phyloP scores from a whole-genome alignment of 371 early-diverging fungal genomes.

The Mycotypha africana region DNA sequence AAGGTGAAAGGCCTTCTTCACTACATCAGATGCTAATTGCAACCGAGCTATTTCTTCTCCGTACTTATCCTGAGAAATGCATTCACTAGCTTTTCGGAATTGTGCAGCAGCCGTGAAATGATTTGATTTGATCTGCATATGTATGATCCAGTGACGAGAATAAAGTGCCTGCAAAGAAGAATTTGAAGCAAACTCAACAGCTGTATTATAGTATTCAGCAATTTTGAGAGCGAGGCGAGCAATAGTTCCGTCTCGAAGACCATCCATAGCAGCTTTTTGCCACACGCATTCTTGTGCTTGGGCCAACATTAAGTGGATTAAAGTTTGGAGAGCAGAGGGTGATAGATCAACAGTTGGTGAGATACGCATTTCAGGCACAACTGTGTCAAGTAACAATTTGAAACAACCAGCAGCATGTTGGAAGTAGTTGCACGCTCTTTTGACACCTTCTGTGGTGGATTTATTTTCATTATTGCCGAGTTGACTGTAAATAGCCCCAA shows the following conservation, averaged over 20 bases:
- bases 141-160: conserved; percentile 53
- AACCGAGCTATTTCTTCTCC: conserved; percentile 86
- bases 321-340: conserved; percentile 50
- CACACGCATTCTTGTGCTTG: conserved; percentile 91
- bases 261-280: conserved; percentile 77
- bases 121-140: conserved; percentile 63
- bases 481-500: conserved; percentile 80
- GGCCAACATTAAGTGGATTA: conserved; percentile 76
- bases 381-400: conserved; percentile 49
- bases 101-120: conserved; percentile 78
- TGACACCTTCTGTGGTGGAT: conserved; percentile 68
- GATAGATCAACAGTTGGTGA: conserved; percentile 56
- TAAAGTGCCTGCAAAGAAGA: conserved; percentile 46
- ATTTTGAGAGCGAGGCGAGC: conserved; percentile 75
- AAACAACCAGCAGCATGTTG: conserved; percentile 87
- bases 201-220: conserved; percentile 66
- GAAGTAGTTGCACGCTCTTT: conserved; percentile 71
- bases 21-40: conserved; percentile 48
- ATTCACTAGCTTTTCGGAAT: conserved; percentile 70
- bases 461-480: conserved; percentile 66
- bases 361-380: conserved; percentile 53
- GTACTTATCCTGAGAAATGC: conserved; percentile 66
- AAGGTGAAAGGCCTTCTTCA: conserved; percentile 32
- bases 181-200: conserved; percentile 58
- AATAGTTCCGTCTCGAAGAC: conserved; percentile 70